These are phyloP conservation scores for Candida sithepensis DNA, from an alignment of 805 yeast species.

Conservation along the genomic window DNA sequence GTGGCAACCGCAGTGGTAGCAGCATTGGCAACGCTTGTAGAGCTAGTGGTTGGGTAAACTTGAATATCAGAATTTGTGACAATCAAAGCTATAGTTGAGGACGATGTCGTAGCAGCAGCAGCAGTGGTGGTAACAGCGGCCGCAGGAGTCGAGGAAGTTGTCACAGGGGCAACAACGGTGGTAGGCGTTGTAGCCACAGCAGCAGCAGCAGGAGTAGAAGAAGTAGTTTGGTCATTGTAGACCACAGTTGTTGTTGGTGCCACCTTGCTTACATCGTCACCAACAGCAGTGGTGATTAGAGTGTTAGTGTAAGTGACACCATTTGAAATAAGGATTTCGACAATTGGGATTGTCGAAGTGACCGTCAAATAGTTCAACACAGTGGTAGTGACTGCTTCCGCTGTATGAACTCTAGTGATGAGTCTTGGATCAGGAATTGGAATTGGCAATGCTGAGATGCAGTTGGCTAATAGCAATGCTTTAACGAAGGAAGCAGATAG, in stretches of 20 bases:
- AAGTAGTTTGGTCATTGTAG: slow-evolving; percentile 11
- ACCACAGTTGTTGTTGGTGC: slow-evolving; percentile 16
- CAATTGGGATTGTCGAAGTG: slow-evolving; percentile 49
- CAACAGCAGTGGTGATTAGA: slow-evolving; percentile 36
- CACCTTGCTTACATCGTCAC: slow-evolving; percentile 10
- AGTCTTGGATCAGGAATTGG: slow-evolving; percentile 21
- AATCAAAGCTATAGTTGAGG: slow-evolving; percentile 14
- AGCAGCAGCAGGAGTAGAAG: slow-evolving; percentile 6
- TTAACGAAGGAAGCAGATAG: neutral
- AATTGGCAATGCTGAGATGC: slow-evolving; percentile 15
- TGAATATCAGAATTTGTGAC: no score
- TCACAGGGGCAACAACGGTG: slow-evolving; percentile 11
- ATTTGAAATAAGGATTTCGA: slow-evolving; percentile 47
- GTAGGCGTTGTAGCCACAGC: slow-evolving; percentile 7
- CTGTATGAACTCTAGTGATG: slow-evolving; percentile 29
- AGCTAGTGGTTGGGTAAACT: slow-evolving; percentile 9
- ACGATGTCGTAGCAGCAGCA: slow-evolving; percentile 16
- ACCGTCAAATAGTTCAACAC: slow-evolving; percentile 37
- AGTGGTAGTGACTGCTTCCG: slow-evolving; percentile 32
- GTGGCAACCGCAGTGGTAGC: slow-evolving; percentile 15
- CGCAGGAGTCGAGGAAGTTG: slow-evolving; percentile 11
- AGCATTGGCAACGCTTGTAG: slow-evolving; percentile 7
- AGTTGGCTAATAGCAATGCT: neutral
- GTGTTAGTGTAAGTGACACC: slow-evolving; percentile 51
- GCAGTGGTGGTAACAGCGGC: slow-evolving; percentile 13